phyloP scores from a whole-genome alignment of 2,329 filamentous ascomycete genomes.

The Aspergillus aculeatus region DNA sequence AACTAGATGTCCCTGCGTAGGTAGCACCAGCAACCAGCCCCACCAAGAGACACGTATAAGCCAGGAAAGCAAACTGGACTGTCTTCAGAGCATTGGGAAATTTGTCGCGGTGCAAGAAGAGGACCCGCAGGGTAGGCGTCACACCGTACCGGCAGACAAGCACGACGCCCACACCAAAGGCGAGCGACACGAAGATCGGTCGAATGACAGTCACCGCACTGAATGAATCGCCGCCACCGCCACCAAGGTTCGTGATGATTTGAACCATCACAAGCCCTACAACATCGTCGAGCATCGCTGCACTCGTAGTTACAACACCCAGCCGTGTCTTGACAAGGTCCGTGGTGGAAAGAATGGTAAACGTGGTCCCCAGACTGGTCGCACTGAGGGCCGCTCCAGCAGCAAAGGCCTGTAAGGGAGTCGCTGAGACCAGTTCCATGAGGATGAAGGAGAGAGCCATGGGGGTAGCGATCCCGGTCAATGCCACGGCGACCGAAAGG shows the following conservation, averaged over 20 bases:
- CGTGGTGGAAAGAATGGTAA: slow-evolving; percentile 63
- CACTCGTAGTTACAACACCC: slow-evolving; percentile 65
- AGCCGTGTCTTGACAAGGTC: slow-evolving; percentile 55
- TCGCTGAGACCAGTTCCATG: slow-evolving; percentile 48
- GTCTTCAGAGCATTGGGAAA: slow-evolving; percentile 13
- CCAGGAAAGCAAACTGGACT: slow-evolving; percentile 35
- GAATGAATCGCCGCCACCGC: slow-evolving; percentile 28
- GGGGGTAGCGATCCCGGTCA: slow-evolving; percentile 63
- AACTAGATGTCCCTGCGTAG: slow-evolving; percentile 56
- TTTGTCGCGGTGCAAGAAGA: slow-evolving; percentile 4
- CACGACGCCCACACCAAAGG: slow-evolving; percentile 28
- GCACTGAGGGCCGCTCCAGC: slow-evolving; percentile 72
- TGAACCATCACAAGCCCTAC: slow-evolving; percentile 76
- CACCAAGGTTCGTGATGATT: slow-evolving; percentile 66
- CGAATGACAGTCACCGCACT: slow-evolving; percentile 47
- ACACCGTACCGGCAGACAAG: slow-evolving; percentile 27
- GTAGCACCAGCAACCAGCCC: slow-evolving; percentile 50
- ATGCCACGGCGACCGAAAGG: slow-evolving; percentile 62
- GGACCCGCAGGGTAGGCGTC: slow-evolving; percentile 9
- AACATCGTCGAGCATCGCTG: slow-evolving; percentile 81
- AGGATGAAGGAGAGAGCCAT: slow-evolving; percentile 67
- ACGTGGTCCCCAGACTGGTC: slow-evolving; percentile 71
- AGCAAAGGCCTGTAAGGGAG: slow-evolving; percentile 64
- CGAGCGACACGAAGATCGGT: slow-evolving; percentile 52
- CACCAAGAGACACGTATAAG: slow-evolving; percentile 48